Percentiles rank a stretch among this genome's conserved stretches.
phyloP scores from a whole-genome alignment of 805 yeast species.

The Limtongia smithiae region DNA sequence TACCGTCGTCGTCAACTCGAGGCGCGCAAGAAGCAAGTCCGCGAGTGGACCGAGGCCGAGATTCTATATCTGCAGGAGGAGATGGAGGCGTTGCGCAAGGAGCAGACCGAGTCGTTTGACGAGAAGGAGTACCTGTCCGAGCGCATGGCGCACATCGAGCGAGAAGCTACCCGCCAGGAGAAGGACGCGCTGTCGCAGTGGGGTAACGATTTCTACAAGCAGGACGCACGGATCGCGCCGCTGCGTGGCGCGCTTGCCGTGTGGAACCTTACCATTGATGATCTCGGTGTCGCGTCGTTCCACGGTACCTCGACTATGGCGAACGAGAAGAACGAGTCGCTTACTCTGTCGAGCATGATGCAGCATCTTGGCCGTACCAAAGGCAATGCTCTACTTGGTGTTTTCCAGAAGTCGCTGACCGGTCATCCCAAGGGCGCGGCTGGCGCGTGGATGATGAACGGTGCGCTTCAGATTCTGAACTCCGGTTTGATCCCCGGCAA shows the following conservation, averaged over 20 bases:
- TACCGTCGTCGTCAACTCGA: slow-evolving; percentile 91
- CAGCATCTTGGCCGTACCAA: slow-evolving; percentile 91
- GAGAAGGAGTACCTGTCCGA: slow-evolving; percentile 59
- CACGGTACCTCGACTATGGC: slow-evolving; percentile 99
- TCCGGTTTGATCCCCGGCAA: slow-evolving; percentile 97
- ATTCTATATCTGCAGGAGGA: slow-evolving; percentile 66
- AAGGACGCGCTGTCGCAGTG: slow-evolving; percentile 86
- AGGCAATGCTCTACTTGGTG: slow-evolving; percentile 97
- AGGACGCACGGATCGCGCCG: slow-evolving; percentile 93
- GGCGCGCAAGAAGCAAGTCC: slow-evolving; percentile 71
- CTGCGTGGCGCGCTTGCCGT: slow-evolving; percentile 95
- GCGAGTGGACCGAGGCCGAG: slow-evolving; percentile 82
- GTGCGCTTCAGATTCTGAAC: slow-evolving; percentile 89
- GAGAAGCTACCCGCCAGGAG: slow-evolving; percentile 80
- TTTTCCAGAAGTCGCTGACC: slow-evolving; percentile 97
- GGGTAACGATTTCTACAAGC: slow-evolving; percentile 91
- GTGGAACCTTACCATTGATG: slow-evolving; percentile 89
- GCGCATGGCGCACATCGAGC: slow-evolving; percentile 80
- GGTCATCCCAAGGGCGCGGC: slow-evolving; percentile 99
- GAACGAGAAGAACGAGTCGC: slow-evolving; percentile 96
- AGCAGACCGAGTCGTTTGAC: slow-evolving; percentile 45
- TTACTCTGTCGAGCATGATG: slow-evolving; percentile 88
- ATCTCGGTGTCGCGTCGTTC: slow-evolving; percentile 94
- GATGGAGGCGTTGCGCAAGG: slow-evolving; percentile 50
- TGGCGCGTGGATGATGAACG: slow-evolving; percentile 99